Percentiles rank a stretch among this genome's conserved stretches.
phyloP scores from a whole-genome alignment of 2,329 filamentous ascomycete species.

The Botrytis cinerea region DNA sequence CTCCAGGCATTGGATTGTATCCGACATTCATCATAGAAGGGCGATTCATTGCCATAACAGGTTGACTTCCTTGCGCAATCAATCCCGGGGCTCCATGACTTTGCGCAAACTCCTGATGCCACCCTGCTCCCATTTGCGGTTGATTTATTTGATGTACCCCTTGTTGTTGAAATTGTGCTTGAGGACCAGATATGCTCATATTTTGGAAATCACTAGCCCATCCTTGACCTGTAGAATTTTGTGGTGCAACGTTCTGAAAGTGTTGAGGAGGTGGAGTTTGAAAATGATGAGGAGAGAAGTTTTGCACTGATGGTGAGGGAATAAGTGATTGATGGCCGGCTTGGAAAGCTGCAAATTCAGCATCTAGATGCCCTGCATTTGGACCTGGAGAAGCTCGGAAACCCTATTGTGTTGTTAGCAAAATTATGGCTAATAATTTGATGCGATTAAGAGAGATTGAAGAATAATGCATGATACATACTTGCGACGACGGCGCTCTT shows the following conservation, averaged over 20 bases:
- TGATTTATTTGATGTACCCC: constrained; percentile 30
- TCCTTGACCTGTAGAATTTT: constrained; percentile 31
- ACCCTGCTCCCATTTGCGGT: constrained; percentile 41
- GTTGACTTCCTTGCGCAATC: constrained; percentile 7
- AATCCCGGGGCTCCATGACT: background rate
- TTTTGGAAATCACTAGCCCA: constrained; percentile 51
- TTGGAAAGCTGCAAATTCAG: constrained; percentile 71
- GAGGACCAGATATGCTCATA: constrained; percentile 45
- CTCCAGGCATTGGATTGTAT: constrained; percentile 25
- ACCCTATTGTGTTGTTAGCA: constrained; percentile 47
- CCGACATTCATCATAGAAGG: constrained; percentile 5
- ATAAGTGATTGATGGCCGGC: constrained; percentile 48
- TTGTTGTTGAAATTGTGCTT: constrained; percentile 41
- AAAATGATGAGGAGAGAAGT: constrained; percentile 32
- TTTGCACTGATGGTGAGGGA: constrained; percentile 24
- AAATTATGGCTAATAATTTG: constrained; percentile 5
- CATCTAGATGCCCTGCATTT: constrained; percentile 58
- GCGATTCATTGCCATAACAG: constrained; percentile 24
- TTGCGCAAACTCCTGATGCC: constrained; percentile 60
- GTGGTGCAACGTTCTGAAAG: constrained; percentile 27
- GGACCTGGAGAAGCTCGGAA: constrained; percentile 60
- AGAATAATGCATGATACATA: constrained; percentile 40
- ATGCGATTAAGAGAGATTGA: background rate
- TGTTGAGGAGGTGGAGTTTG: constrained; percentile 29
- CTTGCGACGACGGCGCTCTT: constrained; percentile 56